Conservation (phyloP, 1,139 yeast genomes). For the Candida albicans region DNA sequence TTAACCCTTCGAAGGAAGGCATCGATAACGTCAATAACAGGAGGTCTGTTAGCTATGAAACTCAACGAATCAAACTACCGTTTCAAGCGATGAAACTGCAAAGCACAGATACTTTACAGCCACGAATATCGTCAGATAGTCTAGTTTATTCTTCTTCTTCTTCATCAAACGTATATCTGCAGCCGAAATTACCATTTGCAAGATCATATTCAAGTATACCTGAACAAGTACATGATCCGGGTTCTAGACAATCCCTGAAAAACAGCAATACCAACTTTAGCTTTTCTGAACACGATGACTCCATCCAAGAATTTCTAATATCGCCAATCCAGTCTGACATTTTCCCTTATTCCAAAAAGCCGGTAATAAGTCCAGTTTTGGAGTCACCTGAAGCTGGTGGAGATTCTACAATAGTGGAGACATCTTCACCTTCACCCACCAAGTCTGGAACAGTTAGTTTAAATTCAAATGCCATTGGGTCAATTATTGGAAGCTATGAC, state of each 20-base stretch:
- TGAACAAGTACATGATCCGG: neutral
- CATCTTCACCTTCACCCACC: constrained; percentile 13
- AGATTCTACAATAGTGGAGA: constrained; percentile 6
- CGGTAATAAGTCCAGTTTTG: constrained; percentile 14
- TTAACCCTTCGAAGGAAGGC: constrained; percentile 6
- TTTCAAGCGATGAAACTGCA: constrained; percentile 6
- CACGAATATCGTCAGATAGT: constrained; percentile 21
- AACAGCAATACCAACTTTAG: constrained; percentile 7
- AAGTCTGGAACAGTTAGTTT: constrained; percentile 12
- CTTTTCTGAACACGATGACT: constrained; percentile 22
- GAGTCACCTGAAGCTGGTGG: constrained; percentile 13
- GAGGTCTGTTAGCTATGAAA: constrained; percentile 33
- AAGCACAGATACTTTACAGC: constrained; percentile 4
- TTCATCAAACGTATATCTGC: constrained; percentile 3
- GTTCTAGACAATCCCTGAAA: constrained; percentile 2
- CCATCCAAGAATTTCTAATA: constrained; percentile 24
- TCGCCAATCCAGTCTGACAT: constrained; percentile 18
- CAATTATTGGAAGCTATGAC: constrained; percentile 33
- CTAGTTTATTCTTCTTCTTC: constrained; percentile 12
- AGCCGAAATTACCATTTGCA: constrained; percentile 4
- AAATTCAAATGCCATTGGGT: constrained; percentile 22
- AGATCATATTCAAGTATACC: constrained; percentile 4
- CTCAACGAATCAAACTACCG: constrained; percentile 24
- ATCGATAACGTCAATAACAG: constrained; percentile 16
- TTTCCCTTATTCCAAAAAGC: constrained; percentile 8